phyloP scores from a whole-genome alignment of 495 filamentous ascomycete genomes.

The Viridothelium virens region DNA sequence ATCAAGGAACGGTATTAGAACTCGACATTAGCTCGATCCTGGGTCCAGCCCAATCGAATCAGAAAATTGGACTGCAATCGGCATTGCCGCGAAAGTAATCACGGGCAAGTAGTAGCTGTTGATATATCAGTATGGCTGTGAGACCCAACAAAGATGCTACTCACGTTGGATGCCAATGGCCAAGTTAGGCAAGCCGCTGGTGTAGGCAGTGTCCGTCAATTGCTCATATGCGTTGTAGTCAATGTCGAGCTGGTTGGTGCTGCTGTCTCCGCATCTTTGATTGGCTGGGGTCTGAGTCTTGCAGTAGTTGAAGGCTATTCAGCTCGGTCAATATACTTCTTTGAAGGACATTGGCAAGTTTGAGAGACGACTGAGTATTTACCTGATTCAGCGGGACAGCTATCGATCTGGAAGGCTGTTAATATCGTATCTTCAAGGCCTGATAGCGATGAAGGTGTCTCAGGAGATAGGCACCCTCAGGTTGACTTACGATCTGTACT shows the following conservation, averaged over 20 bases:
- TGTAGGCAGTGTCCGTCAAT: background rate
- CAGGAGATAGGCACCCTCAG: background rate
- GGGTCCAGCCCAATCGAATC: background rate
- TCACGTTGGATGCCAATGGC: background rate
- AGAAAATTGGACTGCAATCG: background rate
- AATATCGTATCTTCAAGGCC: background rate
- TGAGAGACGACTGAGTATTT: background rate
- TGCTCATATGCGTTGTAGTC: background rate
- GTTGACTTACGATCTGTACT: background rate
- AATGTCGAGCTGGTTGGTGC: background rate
- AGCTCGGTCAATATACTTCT: no score
- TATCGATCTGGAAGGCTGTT: background rate
- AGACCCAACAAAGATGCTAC: background rate
- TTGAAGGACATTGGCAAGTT: no score
- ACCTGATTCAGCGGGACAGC: background rate
- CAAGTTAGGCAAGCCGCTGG: background rate
- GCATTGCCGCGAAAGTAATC: background rate
- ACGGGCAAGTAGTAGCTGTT: background rate
- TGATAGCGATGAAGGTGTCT: background rate
- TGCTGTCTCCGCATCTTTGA: background rate
- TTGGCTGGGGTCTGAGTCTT: background rate
- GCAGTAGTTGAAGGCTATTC: background rate
- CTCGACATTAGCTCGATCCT: background rate
- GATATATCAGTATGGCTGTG: background rate
- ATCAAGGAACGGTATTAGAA: background rate